Evolutionary conservation across 169 alveolate species (phyloP).

Genomic region (Babesia bigemina): DNA sequence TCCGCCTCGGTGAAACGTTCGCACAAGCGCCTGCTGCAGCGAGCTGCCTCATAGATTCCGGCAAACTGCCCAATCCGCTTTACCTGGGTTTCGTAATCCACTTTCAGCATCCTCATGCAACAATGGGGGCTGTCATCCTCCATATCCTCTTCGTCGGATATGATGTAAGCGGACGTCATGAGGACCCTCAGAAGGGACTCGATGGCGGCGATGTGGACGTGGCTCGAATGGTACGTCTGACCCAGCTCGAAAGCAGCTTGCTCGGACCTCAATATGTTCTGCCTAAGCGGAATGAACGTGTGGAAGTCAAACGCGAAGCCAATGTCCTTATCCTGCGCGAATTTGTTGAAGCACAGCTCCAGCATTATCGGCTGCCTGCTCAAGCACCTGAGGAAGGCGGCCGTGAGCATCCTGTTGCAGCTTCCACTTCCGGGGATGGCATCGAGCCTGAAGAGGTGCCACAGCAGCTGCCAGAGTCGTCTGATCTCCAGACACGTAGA

Average conservation of each 20-base stretch:
- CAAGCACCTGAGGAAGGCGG: slow-evolving; percentile 47
- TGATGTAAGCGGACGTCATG: neutral
- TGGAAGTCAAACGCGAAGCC: slow-evolving; percentile 58
- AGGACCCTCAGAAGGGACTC: slow-evolving; percentile 28
- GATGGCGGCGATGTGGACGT: slow-evolving; percentile 54
- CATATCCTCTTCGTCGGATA: neutral
- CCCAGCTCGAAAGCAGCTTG: slow-evolving; percentile 63
- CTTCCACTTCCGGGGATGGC: slow-evolving; percentile 70
- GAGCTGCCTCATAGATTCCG: slow-evolving; percentile 42
- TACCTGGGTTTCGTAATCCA: neutral
- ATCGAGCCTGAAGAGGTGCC: slow-evolving; percentile 69
- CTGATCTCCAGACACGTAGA: slow-evolving; percentile 13
- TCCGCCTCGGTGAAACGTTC: slow-evolving; percentile 7
- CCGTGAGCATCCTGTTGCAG: slow-evolving; percentile 33
- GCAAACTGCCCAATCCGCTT: slow-evolving; percentile 14
- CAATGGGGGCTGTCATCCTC: neutral
- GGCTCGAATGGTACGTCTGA: slow-evolving; percentile 54
- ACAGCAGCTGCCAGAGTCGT: slow-evolving; percentile 50
- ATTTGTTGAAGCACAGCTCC: slow-evolving; percentile 39
- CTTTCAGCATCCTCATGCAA: slow-evolving; percentile 10
- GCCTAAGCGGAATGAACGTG: slow-evolving; percentile 41
- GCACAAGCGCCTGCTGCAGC: slow-evolving; percentile 30
- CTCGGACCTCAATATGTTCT: slow-evolving; percentile 6
- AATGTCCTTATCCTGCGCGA: slow-evolving; percentile 39
- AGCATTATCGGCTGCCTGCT: slow-evolving; percentile 56